These are phyloP conservation scores for Aspergillus aculeatinus DNA, from an alignment of 2,329 filamentous ascomycete species.

Conservation along the genomic window DNA sequence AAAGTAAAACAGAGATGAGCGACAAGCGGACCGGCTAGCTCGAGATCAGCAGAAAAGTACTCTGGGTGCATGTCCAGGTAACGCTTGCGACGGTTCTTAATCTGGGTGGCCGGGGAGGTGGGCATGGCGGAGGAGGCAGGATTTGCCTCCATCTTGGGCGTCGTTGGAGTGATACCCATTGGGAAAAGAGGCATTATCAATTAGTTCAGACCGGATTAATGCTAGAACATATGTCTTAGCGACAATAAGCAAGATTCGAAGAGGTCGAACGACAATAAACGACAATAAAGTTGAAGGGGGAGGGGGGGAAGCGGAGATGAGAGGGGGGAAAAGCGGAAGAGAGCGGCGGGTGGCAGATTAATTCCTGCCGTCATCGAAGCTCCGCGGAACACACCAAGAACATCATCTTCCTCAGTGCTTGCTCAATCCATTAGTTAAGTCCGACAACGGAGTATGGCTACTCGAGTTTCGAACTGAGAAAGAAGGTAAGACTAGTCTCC, in stretches of 20 bases:
- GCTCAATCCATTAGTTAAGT: no score
- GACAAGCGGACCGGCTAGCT: conserved; percentile 57
- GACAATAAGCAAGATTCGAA: neutral
- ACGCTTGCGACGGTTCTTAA: conserved; percentile 74
- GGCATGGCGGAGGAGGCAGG: conserved; percentile 24
- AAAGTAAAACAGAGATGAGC: conserved; percentile 24
- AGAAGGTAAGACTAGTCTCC: conserved; percentile 17
- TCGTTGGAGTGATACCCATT: conserved; percentile 25
- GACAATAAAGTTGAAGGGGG: conserved; percentile 9
- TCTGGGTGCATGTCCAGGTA: conserved; percentile 71
- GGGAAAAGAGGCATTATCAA: conserved; percentile 40
- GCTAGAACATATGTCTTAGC: neutral
- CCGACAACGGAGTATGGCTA: conserved; percentile 12
- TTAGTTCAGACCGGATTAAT: conserved; percentile 8
- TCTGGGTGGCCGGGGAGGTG: conserved; percentile 47
- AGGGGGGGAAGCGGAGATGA: neutral
- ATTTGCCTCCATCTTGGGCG: conserved; percentile 1
- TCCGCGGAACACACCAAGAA: neutral
- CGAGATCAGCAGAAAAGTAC: conserved; percentile 67
- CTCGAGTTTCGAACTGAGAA: conserved; percentile 17
- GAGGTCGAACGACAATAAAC: neutral
- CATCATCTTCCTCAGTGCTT: conserved; percentile 1
- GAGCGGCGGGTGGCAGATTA: conserved; percentile 28
- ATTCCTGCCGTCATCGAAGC: conserved; percentile 1
- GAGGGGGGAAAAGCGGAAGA: conserved; percentile 20